Evolutionary conservation across 192 early-diverging fungal genomes (phyloP).

Genomic region (Coemansia sp.): DNA sequence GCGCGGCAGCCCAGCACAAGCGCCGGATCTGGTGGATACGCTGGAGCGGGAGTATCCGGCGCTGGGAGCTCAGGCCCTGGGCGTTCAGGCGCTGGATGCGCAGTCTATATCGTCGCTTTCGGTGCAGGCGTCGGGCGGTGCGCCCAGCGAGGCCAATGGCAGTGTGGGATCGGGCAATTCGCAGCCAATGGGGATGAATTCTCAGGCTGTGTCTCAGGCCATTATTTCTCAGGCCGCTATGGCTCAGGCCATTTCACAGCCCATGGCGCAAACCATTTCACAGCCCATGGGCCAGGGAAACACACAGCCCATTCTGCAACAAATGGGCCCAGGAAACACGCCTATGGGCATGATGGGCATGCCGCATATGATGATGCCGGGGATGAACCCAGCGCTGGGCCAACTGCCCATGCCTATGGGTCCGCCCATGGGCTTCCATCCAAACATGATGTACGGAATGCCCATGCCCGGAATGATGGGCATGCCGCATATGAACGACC

Average conservation of each 20-base stretch:
- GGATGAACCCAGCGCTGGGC: neutral
- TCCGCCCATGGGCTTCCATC: conserved; percentile 44
- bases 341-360: too few relatives aligned
- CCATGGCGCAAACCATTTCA: too few relatives aligned
- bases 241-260: neutral
- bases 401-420: conserved; percentile 7
- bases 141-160: conserved; percentile 30
- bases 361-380: neutral
- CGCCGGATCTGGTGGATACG: conserved; percentile 33
- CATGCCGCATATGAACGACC: conserved; percentile 22
- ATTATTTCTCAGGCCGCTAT: neutral
- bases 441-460: conserved; percentile 52
- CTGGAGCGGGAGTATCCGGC: conserved; percentile 46
- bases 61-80: conserved; percentile 1
- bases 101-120: conserved; percentile 50
- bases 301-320: too few relatives aligned
- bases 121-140: conserved; percentile 46
- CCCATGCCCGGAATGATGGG: conserved; percentile 32
- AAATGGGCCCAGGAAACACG: too few relatives aligned
- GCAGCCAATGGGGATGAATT: conserved; percentile 39
- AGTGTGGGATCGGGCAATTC: conserved; percentile 3
- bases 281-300: too few relatives aligned
- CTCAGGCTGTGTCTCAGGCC: neutral
- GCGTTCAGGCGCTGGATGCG: conserved; percentile 18
- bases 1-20: conserved; percentile 31